These are phyloP conservation scores for Pilatotrama ljubarskyi DNA, from an alignment of 768 basidiomycete genomes.

Conservation along the genomic window DNA sequence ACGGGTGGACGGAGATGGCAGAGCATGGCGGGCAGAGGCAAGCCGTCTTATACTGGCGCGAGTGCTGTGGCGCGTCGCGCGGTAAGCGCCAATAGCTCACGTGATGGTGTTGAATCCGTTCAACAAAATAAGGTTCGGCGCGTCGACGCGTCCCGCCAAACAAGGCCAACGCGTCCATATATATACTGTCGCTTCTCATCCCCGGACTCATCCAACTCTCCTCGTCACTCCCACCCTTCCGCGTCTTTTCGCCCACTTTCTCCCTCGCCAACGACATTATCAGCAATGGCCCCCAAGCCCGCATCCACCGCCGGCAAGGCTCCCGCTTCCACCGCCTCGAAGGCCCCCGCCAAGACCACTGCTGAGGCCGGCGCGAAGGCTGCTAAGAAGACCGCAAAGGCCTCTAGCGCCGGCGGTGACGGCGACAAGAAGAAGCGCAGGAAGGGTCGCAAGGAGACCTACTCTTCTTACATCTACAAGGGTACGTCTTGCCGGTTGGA, in stretches of 20 bases:
- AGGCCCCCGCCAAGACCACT: constrained; percentile 72
- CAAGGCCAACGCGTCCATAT: constrained; percentile 28
- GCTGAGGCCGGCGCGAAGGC: constrained; percentile 54
- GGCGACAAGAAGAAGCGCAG: constrained; percentile 83
- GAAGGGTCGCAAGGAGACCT: constrained; percentile 88
- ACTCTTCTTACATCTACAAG: constrained; percentile 92
- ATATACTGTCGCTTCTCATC: constrained; percentile 13
- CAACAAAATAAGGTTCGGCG: constrained; percentile 31
- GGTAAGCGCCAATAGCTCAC: constrained; percentile 9
- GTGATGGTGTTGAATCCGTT: constrained; percentile 27
- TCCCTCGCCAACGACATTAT: constrained; percentile 5
- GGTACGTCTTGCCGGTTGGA: constrained; percentile 39
- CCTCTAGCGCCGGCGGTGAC: constrained; percentile 55
- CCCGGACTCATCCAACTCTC: constrained; percentile 22
- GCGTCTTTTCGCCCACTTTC: constrained; percentile 2
- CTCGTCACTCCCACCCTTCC: constrained; percentile 22
- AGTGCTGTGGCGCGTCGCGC: constrained; percentile 3
- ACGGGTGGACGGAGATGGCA: constrained; percentile 13
- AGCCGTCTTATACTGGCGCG: constrained; percentile 23
- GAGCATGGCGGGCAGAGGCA: not conserved
- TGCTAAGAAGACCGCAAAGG: constrained; percentile 78
- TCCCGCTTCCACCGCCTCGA: constrained; percentile 65
- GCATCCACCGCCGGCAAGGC: constrained; percentile 85
- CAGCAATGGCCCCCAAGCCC: constrained; percentile 66
- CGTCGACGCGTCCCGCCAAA: constrained; percentile 30